Conservation (phyloP, 352 stramenopile genomes). For the Globisporangium polare region DNA sequence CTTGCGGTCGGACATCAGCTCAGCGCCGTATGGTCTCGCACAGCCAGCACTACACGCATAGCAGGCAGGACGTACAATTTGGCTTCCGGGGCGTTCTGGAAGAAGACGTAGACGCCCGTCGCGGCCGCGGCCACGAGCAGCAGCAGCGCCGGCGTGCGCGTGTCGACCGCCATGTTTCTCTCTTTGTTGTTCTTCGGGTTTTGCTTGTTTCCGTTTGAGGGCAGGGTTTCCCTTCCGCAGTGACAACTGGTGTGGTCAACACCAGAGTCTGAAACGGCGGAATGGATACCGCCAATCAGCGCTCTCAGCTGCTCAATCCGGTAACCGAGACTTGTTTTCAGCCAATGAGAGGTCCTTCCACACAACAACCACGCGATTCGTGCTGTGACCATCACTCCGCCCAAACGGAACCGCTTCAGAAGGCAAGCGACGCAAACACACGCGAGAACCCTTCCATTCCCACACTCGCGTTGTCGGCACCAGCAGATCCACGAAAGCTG, state of each 20-base stretch:
- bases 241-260: not conserved
- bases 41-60: too few relatives aligned
- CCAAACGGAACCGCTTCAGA: not conserved
- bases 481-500: not conserved
- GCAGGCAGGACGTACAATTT: conserved; percentile 46
- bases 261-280: conserved; percentile 4
- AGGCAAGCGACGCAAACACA: not conserved
- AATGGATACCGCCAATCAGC: conserved; percentile 9
- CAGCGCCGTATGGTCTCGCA: too few relatives aligned
- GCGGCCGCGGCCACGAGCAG: conserved; percentile 35
- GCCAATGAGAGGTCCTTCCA: not conserved
- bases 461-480: conserved; percentile 4
- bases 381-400: conserved; percentile 2
- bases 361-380: conserved; percentile 2
- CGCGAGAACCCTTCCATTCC: not conserved
- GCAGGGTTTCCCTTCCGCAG: not conserved
- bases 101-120: conserved; percentile 62
- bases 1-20: not conserved
- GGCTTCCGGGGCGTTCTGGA: conserved; percentile 56
- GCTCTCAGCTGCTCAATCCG: not conserved
- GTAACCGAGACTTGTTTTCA: not conserved
- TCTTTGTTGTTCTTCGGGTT: not conserved
- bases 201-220: conserved; percentile 4
- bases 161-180: conserved; percentile 9
- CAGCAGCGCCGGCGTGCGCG: conserved; percentile 37